These are phyloP conservation scores for Combretum micranthum DNA, from an alignment of 345 rosid genomes.

Conservation along the genomic window DNA sequence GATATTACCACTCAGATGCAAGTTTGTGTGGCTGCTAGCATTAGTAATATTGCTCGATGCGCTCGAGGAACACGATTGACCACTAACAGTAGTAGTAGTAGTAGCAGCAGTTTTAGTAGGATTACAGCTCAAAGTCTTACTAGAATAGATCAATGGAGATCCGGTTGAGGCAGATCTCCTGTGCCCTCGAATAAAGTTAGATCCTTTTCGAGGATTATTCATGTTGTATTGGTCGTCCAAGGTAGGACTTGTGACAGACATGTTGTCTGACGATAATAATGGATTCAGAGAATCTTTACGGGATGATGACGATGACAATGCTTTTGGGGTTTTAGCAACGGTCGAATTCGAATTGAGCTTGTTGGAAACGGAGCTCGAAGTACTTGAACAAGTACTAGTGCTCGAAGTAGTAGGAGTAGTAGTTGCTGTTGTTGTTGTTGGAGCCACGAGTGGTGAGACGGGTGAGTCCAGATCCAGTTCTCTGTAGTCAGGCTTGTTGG, in stretches of 20 bases:
- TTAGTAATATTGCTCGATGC: no score
- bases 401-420: conserved; percentile 16
- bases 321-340: no score
- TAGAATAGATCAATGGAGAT: conserved; percentile 64
- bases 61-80: not conserved
- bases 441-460: conserved; percentile 57
- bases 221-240: no score
- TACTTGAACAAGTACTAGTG: conserved; percentile 35
- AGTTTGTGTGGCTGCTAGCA: not conserved
- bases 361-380: conserved; percentile 53
- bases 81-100: conserved; percentile 3
- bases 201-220: no score
- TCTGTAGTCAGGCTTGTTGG: conserved; percentile 83
- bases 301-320: no score
- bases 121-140: conserved; percentile 27
- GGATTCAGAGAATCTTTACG: no score
- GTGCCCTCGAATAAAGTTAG: conserved; percentile 31
- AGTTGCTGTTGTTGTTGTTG: conserved; percentile 10
- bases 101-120: conserved; percentile 12
- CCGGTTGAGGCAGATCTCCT: conserved; percentile 82
- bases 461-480: conserved; percentile 89
- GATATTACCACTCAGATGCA: conserved; percentile 75
- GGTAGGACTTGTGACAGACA: no score
- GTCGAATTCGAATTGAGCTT: conserved; percentile 5
- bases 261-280: no score